Evolutionary conservation across 495 filamentous ascomycete genomes (phyloP).

Genomic region (Cladorrhinum samala): DNA sequence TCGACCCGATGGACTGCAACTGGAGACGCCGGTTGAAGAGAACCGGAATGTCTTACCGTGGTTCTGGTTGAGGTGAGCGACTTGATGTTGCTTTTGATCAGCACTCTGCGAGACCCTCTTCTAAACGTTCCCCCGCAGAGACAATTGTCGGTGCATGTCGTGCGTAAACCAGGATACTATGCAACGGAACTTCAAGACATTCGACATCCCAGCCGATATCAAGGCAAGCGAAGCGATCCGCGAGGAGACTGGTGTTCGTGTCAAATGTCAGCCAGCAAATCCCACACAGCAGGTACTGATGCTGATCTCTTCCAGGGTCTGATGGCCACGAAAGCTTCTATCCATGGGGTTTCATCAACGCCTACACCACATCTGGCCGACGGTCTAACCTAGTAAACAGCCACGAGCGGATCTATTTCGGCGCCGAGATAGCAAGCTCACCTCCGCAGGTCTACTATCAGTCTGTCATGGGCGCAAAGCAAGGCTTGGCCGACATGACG

Average conservation of each 20-base stretch:
- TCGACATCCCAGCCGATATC: constrained; percentile 53
- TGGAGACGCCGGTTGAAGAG: no score
- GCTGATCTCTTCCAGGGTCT: constrained; percentile 18
- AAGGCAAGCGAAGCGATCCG: constrained; percentile 27
- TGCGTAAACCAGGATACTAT: constrained; percentile 74
- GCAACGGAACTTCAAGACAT: constrained; percentile 69
- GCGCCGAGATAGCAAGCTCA: constrained; percentile 24
- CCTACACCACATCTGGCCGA: constrained; percentile 34
- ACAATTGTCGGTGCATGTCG: constrained; percentile 69
- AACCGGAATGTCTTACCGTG: no score
- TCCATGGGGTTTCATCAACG: constrained; percentile 44
- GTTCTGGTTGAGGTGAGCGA: constrained; percentile 40
- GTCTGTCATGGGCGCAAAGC: constrained; percentile 47
- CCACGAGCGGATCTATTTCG: constrained; percentile 9
- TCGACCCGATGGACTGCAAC: no score
- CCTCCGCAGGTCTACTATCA: constrained; percentile 53
- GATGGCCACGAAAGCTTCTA: constrained; percentile 54
- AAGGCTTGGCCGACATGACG: constrained; percentile 29
- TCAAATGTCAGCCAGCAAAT: constrained; percentile 47
- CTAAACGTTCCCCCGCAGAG: constrained; percentile 40
- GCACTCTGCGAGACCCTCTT: no score
- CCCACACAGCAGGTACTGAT: no score
- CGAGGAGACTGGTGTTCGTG: constrained; percentile 28
- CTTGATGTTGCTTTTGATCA: no score
- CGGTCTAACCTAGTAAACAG: not conserved